phyloP scores from a whole-genome alignment of 2,329 filamentous ascomycete species.

The Clonostachys chloroleuca region DNA sequence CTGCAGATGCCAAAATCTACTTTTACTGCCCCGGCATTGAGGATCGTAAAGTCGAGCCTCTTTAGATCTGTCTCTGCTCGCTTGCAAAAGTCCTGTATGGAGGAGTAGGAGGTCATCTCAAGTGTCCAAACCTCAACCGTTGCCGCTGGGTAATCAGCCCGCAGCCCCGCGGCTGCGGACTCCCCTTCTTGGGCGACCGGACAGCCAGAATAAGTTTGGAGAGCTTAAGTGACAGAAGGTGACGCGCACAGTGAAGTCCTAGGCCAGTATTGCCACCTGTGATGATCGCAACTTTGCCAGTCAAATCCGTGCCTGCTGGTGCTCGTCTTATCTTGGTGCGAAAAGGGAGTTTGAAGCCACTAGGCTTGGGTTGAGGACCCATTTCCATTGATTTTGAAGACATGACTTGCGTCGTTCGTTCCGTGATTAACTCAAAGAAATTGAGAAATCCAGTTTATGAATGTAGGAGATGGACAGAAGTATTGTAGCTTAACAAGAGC shows the following conservation, averaged over 20 bases:
- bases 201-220: conserved; percentile 33
- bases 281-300: conserved; percentile 25
- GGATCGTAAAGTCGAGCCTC: conserved; percentile 16
- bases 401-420: too few relatives aligned
- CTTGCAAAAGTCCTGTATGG: conserved; percentile 9
- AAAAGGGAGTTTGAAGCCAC: too few relatives aligned
- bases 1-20: conserved; percentile 7
- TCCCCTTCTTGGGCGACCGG: conserved; percentile 15
- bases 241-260: conserved; percentile 31
- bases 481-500: too few relatives aligned
- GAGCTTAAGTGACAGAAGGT: conserved; percentile 28
- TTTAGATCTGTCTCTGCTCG: conserved; percentile 7
- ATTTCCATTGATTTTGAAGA: too few relatives aligned
- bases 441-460: too few relatives aligned
- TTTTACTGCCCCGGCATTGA: conserved; percentile 23
- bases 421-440: too few relatives aligned
- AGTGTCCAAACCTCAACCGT: conserved; percentile 14
- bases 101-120: conserved; percentile 16
- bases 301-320: conserved; percentile 13
- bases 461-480: too few relatives aligned
- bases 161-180: conserved; percentile 6
- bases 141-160: neutral
- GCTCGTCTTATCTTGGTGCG: conserved; percentile 1
- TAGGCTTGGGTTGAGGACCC: too few relatives aligned
- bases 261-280: conserved; percentile 38